phyloP scores from a whole-genome alignment of 345 rosid species.

The Anastatica hierochuntica region DNA sequence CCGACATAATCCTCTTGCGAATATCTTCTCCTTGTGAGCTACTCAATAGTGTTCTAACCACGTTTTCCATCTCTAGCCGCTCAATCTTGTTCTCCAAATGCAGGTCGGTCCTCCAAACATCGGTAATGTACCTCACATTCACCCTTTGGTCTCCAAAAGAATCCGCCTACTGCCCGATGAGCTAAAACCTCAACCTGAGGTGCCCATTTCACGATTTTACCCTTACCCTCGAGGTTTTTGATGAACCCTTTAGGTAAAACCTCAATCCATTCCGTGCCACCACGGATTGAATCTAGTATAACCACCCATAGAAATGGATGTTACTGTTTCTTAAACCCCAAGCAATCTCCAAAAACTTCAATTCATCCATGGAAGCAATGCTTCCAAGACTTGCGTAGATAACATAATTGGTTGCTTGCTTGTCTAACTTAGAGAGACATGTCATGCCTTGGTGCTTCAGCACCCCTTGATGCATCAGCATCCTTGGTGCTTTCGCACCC shows the following conservation, averaged over 20 bases:
- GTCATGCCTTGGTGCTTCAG: too few relatives aligned
- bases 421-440: conserved; percentile 59
- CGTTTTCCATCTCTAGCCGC: conserved; percentile 7
- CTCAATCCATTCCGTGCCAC: conserved; percentile 29
- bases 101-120: conserved; percentile 22
- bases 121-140: conserved; percentile 20
- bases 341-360: too few relatives aligned
- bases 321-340: conserved; percentile 32
- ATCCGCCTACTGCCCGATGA: too few relatives aligned
- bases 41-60: conserved; percentile 12
- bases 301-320: conserved; percentile 68
- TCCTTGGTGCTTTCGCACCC: too few relatives aligned
- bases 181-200: too few relatives aligned
- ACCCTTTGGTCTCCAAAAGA: conserved; percentile 28
- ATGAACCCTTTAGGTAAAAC: conserved; percentile 23
- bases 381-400: conserved; percentile 63
- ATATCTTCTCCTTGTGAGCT: conserved; percentile 24
- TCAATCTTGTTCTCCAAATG: conserved; percentile 23
- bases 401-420: conserved; percentile 35
- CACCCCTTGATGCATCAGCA: too few relatives aligned
- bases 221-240: neutral
- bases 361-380: conserved; percentile 27
- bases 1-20: conserved; percentile 12
- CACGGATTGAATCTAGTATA: conserved; percentile 34
- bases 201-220: conserved; percentile 24